Base-by-base conservation (phyloP, 495 filamentous ascomycete genomes). In the Penicillium salamii region DNA sequence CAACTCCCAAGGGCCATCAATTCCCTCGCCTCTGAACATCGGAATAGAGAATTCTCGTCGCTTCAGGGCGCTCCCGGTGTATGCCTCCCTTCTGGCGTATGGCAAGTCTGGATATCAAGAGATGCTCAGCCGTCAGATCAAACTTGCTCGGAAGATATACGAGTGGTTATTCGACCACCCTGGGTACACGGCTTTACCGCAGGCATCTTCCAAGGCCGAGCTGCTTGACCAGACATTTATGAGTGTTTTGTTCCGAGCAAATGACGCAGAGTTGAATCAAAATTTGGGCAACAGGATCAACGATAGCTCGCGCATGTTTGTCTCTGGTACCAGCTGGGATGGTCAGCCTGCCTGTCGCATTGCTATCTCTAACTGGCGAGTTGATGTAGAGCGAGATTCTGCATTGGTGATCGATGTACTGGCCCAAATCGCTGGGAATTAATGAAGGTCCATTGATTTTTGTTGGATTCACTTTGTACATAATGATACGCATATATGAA, bases 11-110 rank as follows among this genome's bases (percentile, higher is more conserved):
- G 59, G 53, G 3, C 52, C 58, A 17, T 56, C 59, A 1, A 87
- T 96, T 50, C 84, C 81, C 17, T 92, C 88, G 24, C 91, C 92
- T 0, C 71, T 96, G 13, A 92, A 96, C 68, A 84, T 91, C 46
- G 89, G 91, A 17, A 68, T 97, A 18, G 91, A 96, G 57, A 97
- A 97, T 62, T 96, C 91, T 5, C 80, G 91, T 32, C 83, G 92
- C 13, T 95, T 97, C 71, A 80, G 92, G 40, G 92, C 90, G 0
- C 71, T 96, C 15, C 92, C 92, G 0, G 89, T 90, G 3, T 96
- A 96, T 54, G 85, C 90, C 8, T 84, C 85, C 0, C 75, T 96
- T 1, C 55, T 84, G n/a, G 82, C 84, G 29, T 87, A 93, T 50
- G 92, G 92, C 3, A 72, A 74, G 8, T 57, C 74, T 7, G 91